Evolutionary conservation across 495 filamentous ascomycete genomes (phyloP), one percentile per base, ranked within the genome.

Genomic region (Penicillium fimorum): DNA sequence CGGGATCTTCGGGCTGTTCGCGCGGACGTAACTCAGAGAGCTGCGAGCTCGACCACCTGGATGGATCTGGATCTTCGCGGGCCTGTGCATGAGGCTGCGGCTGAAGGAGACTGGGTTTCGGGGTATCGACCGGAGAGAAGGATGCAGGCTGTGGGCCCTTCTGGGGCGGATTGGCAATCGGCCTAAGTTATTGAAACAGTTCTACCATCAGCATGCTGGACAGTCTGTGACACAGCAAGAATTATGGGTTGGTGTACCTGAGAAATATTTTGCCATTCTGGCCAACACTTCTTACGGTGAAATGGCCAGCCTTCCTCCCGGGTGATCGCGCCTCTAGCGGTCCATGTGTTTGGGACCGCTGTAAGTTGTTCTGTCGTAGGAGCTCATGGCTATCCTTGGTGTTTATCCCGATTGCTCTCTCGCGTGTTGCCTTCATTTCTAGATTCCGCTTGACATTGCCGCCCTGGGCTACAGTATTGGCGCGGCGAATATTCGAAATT

Each of bases 241-340:
- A 59, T 58, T 46, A 44, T 50, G 56, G 30, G 56, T 45, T 82
- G 68, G 42, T 54, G 33, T 88, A 96, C 93, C 92, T 90, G 56
- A 97, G 75, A 70, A 94, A 97, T 70, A 97, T 92, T 71, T 87
- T 87, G 35, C 93, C 93, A 76, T 94, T 93, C 66, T 91, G 89
- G 45, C 92, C 92, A 54, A 97, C 88, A 74, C 96, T 97, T 24
- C 89, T 91, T 53, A 97, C 93, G 10, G 91, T 90, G 71, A 96
- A 97, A 65, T 94, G 88, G 47, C 89, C 80, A 25, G 86, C 89
- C 73, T 76, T 79, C 58, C 76, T 75, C 44, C 63, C 62, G 20
- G 59, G 58, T 37, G 71, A 56, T 62, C 66, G 65, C n/a, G 60
- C 61, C 54, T 75, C 74, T 48, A 65, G 66, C 20, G 67, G 61